Percentiles rank a stretch among this genome's conserved stretches.
phyloP scores from a whole-genome alignment of 352 stramenopile genomes.

The Phytophthora tubulina region DNA sequence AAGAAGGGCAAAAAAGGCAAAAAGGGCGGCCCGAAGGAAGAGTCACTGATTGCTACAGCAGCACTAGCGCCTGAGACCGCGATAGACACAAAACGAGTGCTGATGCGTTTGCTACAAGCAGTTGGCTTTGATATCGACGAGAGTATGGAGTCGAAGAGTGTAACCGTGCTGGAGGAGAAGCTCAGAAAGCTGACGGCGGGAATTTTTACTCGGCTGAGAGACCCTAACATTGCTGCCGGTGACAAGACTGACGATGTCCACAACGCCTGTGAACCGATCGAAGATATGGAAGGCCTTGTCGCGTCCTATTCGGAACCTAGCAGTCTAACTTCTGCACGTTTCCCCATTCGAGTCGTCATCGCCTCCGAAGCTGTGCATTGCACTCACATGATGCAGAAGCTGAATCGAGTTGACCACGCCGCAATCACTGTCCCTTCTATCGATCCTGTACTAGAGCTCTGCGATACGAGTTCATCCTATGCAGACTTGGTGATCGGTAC shows the following conservation, averaged over 20 bases:
- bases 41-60: neutral
- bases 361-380: conserved; percentile 6
- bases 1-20: conserved; percentile 46
- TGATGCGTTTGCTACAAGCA: conserved; percentile 8
- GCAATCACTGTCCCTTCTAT: conserved; percentile 6
- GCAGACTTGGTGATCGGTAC: conserved; percentile 33
- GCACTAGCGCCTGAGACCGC: neutral
- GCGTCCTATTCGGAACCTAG: conserved; percentile 15
- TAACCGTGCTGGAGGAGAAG: neutral
- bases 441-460: conserved; percentile 22
- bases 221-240: conserved; percentile 13
- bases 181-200: conserved; percentile 1
- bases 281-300: conserved; percentile 19
- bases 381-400: conserved; percentile 45
- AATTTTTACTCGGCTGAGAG: conserved; percentile 27
- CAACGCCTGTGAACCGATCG: conserved; percentile 17
- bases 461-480: conserved; percentile 18
- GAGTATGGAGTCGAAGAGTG: neutral
- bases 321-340: too few species aligned
- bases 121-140: neutral
- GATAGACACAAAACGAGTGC: neutral
- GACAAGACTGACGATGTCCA: conserved; percentile 28
- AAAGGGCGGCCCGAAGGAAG: conserved; percentile 3
- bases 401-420: conserved; percentile 35
- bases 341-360: too few species aligned